These are phyloP conservation scores for Mycena metata DNA, from an alignment of 768 basidiomycete genomes.

Conservation along the genomic window DNA sequence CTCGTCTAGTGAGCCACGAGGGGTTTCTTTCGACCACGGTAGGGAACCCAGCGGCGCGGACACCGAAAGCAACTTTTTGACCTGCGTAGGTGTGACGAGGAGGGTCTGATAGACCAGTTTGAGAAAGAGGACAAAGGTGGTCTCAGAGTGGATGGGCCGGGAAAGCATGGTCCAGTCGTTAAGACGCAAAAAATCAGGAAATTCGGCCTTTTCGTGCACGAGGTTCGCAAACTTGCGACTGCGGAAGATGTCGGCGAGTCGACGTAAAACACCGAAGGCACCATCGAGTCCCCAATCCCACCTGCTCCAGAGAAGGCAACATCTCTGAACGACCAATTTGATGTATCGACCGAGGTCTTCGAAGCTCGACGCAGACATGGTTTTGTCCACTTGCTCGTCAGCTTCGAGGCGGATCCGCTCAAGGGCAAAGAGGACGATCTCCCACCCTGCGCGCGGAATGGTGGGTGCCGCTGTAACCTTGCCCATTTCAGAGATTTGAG, in stretches of 20 bases:
- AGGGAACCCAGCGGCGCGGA: constrained; percentile 80
- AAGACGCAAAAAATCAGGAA: constrained; percentile 77
- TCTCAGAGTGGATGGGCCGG: constrained; percentile 67
- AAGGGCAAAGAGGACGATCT: constrained; percentile 69
- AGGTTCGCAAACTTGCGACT: constrained; percentile 84
- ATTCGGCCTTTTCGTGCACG: constrained; percentile 69
- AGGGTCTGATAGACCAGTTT: constrained; percentile 78
- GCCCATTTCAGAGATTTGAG: constrained; percentile 80
- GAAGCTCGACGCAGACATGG: constrained; percentile 52
- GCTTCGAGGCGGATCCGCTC: constrained; percentile 69
- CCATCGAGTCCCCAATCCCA: constrained; percentile 84
- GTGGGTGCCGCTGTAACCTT: constrained; percentile 46
- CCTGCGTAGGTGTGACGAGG: constrained; percentile 54
- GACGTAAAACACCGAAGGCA: constrained; percentile 69
- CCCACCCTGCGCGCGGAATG: constrained; percentile 74
- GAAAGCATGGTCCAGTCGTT: constrained; percentile 68
- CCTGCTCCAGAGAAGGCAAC: constrained; percentile 76
- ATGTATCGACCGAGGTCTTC: constrained; percentile 79
- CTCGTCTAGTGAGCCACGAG: constrained; percentile 62
- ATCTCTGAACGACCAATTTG: constrained; percentile 75
- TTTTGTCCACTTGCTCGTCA: constrained; percentile 58
- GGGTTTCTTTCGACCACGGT: constrained; percentile 67
- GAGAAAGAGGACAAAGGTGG: constrained; percentile 83
- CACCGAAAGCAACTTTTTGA: constrained; percentile 79
- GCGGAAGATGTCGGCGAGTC: constrained; percentile 80